Evolutionary conservation across 2,329 filamentous ascomycete genomes (phyloP).

Genomic region (Ophiobolus disseminans): DNA sequence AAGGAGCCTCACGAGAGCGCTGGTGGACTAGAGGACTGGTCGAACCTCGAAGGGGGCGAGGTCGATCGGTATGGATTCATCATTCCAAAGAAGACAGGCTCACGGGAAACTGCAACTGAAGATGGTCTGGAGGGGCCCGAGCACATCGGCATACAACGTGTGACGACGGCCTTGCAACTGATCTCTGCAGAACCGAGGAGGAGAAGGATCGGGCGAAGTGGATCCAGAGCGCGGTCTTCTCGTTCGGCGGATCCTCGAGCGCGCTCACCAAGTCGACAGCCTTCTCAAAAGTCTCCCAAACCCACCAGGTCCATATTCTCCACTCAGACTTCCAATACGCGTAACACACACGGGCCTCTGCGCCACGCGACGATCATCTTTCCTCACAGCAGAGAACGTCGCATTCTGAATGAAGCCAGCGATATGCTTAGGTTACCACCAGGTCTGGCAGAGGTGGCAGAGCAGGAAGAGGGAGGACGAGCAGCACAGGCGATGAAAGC

Average conservation of each 20-base stretch:
- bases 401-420: conserved; percentile 65
- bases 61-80: conserved; percentile 74
- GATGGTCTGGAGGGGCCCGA: conserved; percentile 40
- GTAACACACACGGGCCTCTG: conserved; percentile 49
- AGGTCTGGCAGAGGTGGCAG: conserved; percentile 55
- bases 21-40: conserved; percentile 71
- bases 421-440: conserved; percentile 70
- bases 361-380: conserved; percentile 61
- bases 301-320: conserved; percentile 51
- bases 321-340: conserved; percentile 51
- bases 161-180: conserved; percentile 65
- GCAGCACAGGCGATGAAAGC: conserved; percentile 59
- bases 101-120: conserved; percentile 37
- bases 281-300: conserved; percentile 53
- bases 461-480: conserved; percentile 55
- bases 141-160: conserved; percentile 59
- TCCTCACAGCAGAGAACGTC: conserved; percentile 61
- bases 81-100: conserved; percentile 50
- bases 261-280: conserved; percentile 49
- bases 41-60: conserved; percentile 64
- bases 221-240: conserved; percentile 56
- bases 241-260: conserved; percentile 47
- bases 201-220: conserved; percentile 59
- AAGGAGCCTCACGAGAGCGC: conserved; percentile 64
- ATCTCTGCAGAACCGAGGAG: conserved; percentile 63